Percentiles rank a stretch among this genome's conserved stretches.
Evolutionary conservation across 176 grass and related monocot species (phyloP).

Genomic region (Panicum miliaceum): DNA sequence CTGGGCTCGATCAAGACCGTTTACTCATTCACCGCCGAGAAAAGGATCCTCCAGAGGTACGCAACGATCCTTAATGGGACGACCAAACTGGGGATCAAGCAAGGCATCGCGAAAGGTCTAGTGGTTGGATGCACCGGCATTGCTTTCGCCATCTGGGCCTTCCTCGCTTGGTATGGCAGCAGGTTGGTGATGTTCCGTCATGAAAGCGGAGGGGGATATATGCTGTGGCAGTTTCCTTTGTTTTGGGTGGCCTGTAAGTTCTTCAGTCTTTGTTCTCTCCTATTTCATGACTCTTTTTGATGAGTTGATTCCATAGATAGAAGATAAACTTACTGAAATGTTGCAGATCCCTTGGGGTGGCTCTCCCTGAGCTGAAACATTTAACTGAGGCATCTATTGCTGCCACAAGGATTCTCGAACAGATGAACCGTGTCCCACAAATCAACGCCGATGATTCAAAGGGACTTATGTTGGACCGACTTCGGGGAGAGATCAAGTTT

Average conservation of each 20-base stretch:
- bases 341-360: slow-evolving; percentile 93
- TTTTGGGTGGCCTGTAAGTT: slow-evolving; percentile 92
- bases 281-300: slow-evolving; percentile 3
- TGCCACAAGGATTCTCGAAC: slow-evolving; percentile 67
- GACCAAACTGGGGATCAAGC: slow-evolving; percentile 84
- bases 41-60: slow-evolving; percentile 69
- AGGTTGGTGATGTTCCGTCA: slow-evolving; percentile 82
- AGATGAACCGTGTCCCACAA: slow-evolving; percentile 72
- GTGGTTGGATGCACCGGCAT: slow-evolving; percentile 82
- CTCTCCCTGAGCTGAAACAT: slow-evolving; percentile 93
- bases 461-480: slow-evolving; percentile 54
- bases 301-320: background rate
- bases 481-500: slow-evolving; percentile 69
- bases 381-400: slow-evolving; percentile 86
- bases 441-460: slow-evolving; percentile 69
- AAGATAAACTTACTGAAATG: slow-evolving; percentile 23
- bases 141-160: slow-evolving; percentile 85
- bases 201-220: slow-evolving; percentile 84
- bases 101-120: slow-evolving; percentile 84
- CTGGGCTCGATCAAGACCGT: slow-evolving; percentile 86
- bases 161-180: slow-evolving; percentile 94
- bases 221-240: slow-evolving; percentile 89
- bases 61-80: slow-evolving; percentile 67
- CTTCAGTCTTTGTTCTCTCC: background rate
- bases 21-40: slow-evolving; percentile 94